Evolutionary conservation across 2,329 filamentous ascomycete genomes (phyloP).

Genomic region (Monosporascus cannonballus): DNA sequence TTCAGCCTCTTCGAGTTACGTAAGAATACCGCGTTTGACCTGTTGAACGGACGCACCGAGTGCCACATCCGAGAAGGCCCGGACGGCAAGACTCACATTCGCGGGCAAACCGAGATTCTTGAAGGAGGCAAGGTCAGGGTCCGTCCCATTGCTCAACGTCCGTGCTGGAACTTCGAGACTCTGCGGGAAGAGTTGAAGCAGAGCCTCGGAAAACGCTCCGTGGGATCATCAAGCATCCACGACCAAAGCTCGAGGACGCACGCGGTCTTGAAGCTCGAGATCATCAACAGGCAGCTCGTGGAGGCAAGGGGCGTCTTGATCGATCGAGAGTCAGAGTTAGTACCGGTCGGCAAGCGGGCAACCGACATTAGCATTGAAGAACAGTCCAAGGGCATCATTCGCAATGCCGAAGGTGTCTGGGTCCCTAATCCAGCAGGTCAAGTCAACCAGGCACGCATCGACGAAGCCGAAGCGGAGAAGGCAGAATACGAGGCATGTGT

Average conservation of each 20-base stretch:
- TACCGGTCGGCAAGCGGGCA: conserved; percentile 36
- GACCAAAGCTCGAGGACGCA: conserved; percentile 39
- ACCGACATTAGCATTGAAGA: conserved; percentile 35
- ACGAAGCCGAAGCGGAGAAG: conserved; percentile 33
- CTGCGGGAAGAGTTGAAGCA: conserved; percentile 22
- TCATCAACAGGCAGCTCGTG: conserved; percentile 30
- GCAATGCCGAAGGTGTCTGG: conserved; percentile 25
- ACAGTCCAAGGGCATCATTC: conserved; percentile 23
- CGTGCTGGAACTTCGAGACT: conserved; percentile 31
- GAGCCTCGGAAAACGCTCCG: conserved; percentile 25
- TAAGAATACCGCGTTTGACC: conserved; percentile 34
- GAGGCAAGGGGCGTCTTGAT: conserved; percentile 30
- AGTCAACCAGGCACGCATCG: conserved; percentile 31
- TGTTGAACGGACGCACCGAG: conserved; percentile 30
- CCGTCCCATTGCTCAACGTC: conserved; percentile 26
- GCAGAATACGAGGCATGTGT: conserved; percentile 27
- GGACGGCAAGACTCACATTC: conserved; percentile 33
- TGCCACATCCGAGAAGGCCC: conserved; percentile 35
- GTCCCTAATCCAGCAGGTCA: conserved; percentile 27
- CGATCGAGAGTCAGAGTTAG: conserved; percentile 36
- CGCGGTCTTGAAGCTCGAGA: conserved; percentile 35
- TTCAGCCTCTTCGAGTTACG: conserved; percentile 36
- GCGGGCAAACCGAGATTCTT: conserved; percentile 34
- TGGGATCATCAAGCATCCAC: conserved; percentile 33
- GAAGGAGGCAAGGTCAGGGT: conserved; percentile 35